Percentiles rank a stretch among this genome's conserved stretches.
Conservation (phyloP, 148 eudicot species). For the Persicaria tinctoria region DNA sequence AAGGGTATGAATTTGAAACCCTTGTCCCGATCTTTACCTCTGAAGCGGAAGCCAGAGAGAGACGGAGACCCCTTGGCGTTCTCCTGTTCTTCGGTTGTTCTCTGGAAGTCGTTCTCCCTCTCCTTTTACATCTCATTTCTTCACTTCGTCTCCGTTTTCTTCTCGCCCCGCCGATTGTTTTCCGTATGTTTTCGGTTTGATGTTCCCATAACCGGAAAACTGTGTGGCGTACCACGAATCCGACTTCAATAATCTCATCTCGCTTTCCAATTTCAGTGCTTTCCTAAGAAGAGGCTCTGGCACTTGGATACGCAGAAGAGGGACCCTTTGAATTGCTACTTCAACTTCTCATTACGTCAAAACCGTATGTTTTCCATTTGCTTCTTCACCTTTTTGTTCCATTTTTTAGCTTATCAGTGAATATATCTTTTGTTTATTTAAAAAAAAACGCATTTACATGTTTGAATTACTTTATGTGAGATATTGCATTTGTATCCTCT, state of each 20-base stretch:
- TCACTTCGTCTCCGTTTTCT: too few species aligned
- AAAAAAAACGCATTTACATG: background rate
- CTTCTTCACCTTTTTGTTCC: background rate
- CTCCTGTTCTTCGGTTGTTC: too few species aligned
- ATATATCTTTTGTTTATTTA: background rate
- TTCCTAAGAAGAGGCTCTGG: background rate
- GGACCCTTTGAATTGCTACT: background rate
- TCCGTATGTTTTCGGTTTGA: too few species aligned
- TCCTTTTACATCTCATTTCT: too few species aligned
- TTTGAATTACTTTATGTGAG: conserved; percentile 1
- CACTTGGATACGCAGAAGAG: background rate
- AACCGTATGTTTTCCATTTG: background rate
- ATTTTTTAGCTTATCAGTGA: background rate
- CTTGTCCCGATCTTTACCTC: too few species aligned
- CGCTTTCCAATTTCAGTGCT: background rate
- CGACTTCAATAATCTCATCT: background rate
- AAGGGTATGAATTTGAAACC: too few species aligned
- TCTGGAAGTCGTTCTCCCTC: too few species aligned
- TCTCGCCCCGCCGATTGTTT: too few species aligned
- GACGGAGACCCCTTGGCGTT: too few species aligned
- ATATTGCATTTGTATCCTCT: background rate
- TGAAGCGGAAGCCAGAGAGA: too few species aligned
- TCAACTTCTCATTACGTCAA: conserved; percentile 2
- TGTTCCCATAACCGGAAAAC: too few species aligned
- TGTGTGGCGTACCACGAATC: too few species aligned